Evolutionary conservation across 305 asterid genomes (phyloP).

Genomic region (Withania somnifera): DNA sequence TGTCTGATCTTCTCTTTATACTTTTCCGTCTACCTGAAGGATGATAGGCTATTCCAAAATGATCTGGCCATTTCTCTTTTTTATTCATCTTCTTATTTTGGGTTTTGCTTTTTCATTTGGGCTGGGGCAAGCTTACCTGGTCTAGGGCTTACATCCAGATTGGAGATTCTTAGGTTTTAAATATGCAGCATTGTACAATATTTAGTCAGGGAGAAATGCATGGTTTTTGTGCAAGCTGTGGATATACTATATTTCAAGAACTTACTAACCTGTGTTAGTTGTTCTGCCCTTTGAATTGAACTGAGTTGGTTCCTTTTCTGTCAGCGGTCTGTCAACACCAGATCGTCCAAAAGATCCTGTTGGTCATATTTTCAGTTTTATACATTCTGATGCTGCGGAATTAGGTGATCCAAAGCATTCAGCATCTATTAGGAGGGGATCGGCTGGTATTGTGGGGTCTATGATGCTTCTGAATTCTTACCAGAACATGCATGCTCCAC

Average conservation of each 20-base stretch:
- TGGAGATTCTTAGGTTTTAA: not conserved
- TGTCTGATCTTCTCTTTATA: not conserved
- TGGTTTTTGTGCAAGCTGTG: not conserved
- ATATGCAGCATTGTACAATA: not conserved
- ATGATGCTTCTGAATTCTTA: constrained; percentile 72
- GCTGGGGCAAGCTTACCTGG: not conserved
- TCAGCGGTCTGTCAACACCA: constrained; percentile 20
- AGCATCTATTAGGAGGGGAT: constrained; percentile 42
- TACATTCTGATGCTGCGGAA: constrained; percentile 8
- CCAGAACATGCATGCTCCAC: constrained; percentile 66
- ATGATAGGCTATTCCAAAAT: not conserved
- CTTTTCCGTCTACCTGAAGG: not conserved
- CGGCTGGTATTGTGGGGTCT: constrained; percentile 46
- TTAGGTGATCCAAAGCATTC: constrained; percentile 19
- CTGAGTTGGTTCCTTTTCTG: constrained; percentile 3
- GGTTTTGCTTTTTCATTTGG: not conserved
- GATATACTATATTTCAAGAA: not conserved
- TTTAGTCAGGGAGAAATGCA: not conserved
- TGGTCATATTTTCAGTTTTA: constrained; percentile 11
- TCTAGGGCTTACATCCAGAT: not conserved
- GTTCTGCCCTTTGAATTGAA: not conserved
- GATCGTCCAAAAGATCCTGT: constrained; percentile 9
- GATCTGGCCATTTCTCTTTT: not conserved
- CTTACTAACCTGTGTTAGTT: not conserved
- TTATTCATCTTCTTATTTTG: not conserved